These are phyloP conservation scores for Phyllosticta capitalensis DNA, from an alignment of 2,329 filamentous ascomycete genomes.

Conservation along the genomic window DNA sequence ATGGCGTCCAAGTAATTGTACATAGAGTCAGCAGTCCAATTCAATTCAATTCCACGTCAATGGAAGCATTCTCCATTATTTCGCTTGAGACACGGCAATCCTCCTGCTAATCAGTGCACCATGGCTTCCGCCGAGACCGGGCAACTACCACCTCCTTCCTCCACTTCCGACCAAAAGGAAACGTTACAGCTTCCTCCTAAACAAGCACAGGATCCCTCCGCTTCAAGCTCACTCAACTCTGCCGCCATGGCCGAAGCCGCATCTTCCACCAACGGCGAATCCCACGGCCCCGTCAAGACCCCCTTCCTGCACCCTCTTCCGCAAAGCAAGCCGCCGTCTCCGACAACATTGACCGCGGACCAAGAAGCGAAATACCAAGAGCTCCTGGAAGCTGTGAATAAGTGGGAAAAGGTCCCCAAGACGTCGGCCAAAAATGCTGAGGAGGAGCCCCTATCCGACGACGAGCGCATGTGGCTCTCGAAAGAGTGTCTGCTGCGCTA, in stretches of 20 bases:
- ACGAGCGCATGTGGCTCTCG: slow-evolving; percentile 83
- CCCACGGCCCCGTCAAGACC: slow-evolving; percentile 15
- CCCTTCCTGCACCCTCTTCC: slow-evolving; percentile 31
- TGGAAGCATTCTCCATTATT: not conserved
- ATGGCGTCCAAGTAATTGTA: not conserved
- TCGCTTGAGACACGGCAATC: slow-evolving; percentile 5
- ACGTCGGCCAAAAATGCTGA: slow-evolving; percentile 50
- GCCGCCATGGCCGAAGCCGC: not conserved
- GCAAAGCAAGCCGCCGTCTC: slow-evolving; percentile 47
- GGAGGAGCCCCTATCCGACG: slow-evolving; percentile 59
- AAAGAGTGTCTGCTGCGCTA: slow-evolving; percentile 88
- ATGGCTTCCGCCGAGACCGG: slow-evolving; percentile 10
- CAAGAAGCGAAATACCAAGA: slow-evolving; percentile 74
- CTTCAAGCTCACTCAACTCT: not conserved
- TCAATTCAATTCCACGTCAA: not conserved
- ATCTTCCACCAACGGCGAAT: not conserved
- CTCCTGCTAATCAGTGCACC: slow-evolving; percentile 6
- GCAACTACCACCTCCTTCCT: not conserved
- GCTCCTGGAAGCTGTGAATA: slow-evolving; percentile 59
- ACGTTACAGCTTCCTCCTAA: not conserved
- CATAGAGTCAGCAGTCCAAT: not conserved
- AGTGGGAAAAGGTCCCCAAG: slow-evolving; percentile 61
- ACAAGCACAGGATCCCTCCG: not conserved
- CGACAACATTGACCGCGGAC: slow-evolving; percentile 58
- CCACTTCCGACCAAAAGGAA: slow-evolving; percentile 3